Evolutionary conservation across 169 alveolate species (phyloP), one percentile per base, ranked within the genome.

Genomic region (Cryptosporidium meleagridis): DNA sequence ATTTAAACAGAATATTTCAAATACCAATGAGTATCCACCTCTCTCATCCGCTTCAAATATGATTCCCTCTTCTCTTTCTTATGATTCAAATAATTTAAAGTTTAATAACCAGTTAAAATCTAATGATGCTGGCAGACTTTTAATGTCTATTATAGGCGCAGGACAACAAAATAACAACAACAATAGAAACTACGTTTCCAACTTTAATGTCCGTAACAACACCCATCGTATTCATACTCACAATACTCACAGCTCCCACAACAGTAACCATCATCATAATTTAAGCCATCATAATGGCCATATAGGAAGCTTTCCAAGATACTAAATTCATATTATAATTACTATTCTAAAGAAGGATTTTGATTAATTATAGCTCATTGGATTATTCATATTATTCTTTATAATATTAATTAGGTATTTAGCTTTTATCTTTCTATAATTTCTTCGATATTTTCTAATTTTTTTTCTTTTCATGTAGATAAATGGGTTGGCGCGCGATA

Each of bases 101-200:
- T 59, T 18, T 26, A 59, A 59, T 18, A 80, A 80, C 59, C 73
- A 37, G 31, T 18, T 80, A 16, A 80, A 80, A 51, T 45, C 89
- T 16, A 80, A 80, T 62, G 89, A 80, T 31, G 89, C 89, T 48
- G 89, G 89, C 48, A 80, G 89, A 31, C 45, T 80, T 6, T 23
- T 80, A 29, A 80, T 80, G 89, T 80, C 89, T 21, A 80, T 80
- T 8, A 80, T 80, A 23, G 89, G 89, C 26, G 89, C 89, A 23
- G 89, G 89, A 33, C 75, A 59, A 29, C 75, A 41, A 21, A 53
- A 61, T 29, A 55, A 70, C 26, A 71, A 68, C 26, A 72, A 86
- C 26, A 52, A 29, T 61, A 75, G 39, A 48, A 48, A 21, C 53
- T 61, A n/a, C 21, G 71, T 23, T 4, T 35, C 69, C 10, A 75